phyloP scores from a whole-genome alignment of 1,284 basidiomycete species.

The Farysia itapuensis region DNA sequence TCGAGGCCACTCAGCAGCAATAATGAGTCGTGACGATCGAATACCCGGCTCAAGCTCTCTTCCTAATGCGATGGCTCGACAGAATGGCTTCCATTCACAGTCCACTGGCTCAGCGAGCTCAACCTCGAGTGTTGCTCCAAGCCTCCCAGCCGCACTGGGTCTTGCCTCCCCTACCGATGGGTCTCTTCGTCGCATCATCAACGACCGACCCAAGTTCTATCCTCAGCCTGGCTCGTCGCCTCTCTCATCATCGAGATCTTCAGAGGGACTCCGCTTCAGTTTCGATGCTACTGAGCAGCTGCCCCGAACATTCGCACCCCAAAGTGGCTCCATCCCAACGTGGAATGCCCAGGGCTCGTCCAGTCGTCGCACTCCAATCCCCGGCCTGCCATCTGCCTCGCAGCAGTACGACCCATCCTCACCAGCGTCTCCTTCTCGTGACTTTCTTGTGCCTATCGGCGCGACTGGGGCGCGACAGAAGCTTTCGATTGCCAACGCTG shows the following conservation, averaged over 20 bases:
- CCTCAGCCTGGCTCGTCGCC: constrained; percentile 6
- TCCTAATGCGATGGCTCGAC: too few species aligned
- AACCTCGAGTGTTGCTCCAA: too few species aligned
- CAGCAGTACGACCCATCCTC: constrained; percentile 10
- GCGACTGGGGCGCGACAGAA: constrained; percentile 52
- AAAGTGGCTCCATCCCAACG: neutral
- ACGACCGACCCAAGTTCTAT: constrained; percentile 15
- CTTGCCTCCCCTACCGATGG: constrained; percentile 5
- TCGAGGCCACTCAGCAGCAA: too few species aligned
- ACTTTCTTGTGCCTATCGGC: constrained; percentile 52
- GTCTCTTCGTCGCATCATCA: constrained; percentile 3
- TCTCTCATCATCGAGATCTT: constrained; percentile 3
- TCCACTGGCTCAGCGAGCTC: too few species aligned
- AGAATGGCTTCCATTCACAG: neutral
- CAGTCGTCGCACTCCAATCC: constrained; percentile 1
- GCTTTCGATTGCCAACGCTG: constrained; percentile 43
- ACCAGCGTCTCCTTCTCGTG: constrained; percentile 17
- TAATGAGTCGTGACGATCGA: too few species aligned
- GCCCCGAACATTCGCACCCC: neutral
- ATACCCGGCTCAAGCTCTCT: too few species aligned
- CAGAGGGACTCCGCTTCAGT: constrained; percentile 9
- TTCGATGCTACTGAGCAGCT: neutral
- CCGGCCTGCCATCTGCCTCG: constrained; percentile 5
- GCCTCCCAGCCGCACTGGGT: constrained; percentile 25
- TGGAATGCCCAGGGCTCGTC: neutral